phyloP scores from a whole-genome alignment of 2,329 filamentous ascomycete genomes.

The Sporothrix humicola region DNA sequence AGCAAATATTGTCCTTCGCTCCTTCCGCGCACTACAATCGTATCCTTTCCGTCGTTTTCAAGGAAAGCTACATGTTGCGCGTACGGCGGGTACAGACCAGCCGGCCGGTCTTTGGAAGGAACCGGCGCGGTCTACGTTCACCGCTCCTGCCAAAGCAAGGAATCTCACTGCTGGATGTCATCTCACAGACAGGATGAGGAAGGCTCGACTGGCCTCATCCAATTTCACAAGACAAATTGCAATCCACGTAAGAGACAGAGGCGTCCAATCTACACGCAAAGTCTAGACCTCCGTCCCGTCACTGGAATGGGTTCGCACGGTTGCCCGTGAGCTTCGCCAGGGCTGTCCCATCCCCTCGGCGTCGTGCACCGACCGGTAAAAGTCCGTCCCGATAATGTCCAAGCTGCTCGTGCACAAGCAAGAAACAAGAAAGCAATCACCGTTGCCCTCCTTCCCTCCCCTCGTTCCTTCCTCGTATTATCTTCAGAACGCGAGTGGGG shows the following conservation, averaged over 20 bases:
- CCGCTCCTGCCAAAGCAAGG: constrained; percentile 14
- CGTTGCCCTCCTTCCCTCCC: neutral
- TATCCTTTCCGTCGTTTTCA: neutral
- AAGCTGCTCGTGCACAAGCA: constrained; percentile 2
- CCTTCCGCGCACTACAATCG: neutral
- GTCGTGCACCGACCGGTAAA: constrained; percentile 2
- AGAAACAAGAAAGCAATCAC: neutral
- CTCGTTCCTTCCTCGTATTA: constrained; percentile 1
- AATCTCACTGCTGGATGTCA: constrained; percentile 8
- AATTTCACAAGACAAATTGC: constrained; percentile 22
- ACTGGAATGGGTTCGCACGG: constrained; percentile 25
- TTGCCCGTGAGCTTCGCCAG: constrained; percentile 27
- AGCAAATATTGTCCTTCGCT: neutral
- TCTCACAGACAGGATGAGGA: neutral
- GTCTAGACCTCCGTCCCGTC: constrained; percentile 2
- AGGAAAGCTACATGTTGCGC: neutral
- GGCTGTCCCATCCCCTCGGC: neutral
- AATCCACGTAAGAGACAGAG: constrained; percentile 19
- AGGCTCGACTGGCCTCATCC: neutral
- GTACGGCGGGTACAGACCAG: neutral
- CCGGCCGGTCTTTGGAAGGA: neutral
- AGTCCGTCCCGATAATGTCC: neutral
- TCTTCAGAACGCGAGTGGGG: constrained; percentile 20
- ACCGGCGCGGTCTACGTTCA: neutral
- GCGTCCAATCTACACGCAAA: neutral